These are phyloP conservation scores for Anthracocystis panici-leucophaei DNA, from an alignment of 1,284 basidiomycete genomes.

Conservation along the genomic window DNA sequence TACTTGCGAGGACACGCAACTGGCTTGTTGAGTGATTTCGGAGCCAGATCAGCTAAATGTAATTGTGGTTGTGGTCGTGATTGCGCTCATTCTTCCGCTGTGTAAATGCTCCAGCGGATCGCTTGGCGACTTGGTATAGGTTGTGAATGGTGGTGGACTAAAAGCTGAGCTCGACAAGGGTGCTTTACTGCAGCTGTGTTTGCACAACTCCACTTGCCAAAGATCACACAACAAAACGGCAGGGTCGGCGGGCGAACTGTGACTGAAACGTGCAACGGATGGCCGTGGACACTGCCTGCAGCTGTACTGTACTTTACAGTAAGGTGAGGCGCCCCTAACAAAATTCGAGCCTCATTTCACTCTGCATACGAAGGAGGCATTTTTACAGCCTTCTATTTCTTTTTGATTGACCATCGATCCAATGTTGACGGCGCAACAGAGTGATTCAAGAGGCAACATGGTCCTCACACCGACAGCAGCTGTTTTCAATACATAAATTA, in stretches of 20 bases:
- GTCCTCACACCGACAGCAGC: background rate
- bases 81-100: background rate
- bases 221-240: conserved; percentile 1
- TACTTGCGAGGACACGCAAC: background rate
- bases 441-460: no score
- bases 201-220: conserved; percentile 4
- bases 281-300: no score
- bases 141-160: background rate
- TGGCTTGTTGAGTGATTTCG: background rate
- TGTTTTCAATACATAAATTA: background rate
- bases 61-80: background rate
- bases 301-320: no score
- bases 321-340: no score
- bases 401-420: background rate
- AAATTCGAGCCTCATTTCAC: no score
- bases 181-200: no score
- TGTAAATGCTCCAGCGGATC: background rate
- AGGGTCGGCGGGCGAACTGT: background rate
- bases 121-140: background rate
- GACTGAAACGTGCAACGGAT: no score
- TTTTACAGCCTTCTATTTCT: background rate
- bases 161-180: background rate
- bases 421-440: background rate
- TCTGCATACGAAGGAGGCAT: no score
- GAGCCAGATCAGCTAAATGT: background rate